Evolutionary conservation across 345 rosid species (phyloP).

Genomic region (Litchi chinensis): DNA sequence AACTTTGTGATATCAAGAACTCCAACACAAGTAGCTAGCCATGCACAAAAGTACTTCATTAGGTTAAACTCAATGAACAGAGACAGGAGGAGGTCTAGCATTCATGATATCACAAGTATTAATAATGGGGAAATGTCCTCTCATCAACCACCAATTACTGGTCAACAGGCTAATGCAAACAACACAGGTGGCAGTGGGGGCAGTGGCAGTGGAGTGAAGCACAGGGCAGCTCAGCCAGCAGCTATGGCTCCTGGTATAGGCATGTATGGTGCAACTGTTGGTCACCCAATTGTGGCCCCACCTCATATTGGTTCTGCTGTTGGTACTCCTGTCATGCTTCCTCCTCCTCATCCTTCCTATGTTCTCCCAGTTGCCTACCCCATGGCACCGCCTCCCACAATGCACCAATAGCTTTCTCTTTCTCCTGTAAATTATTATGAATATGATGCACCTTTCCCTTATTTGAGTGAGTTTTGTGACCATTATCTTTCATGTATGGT

Average conservation of each 20-base stretch:
- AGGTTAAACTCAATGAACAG: slow-evolving; percentile 80
- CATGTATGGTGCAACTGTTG: slow-evolving; percentile 73
- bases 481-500: not conserved
- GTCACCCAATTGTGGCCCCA: slow-evolving; percentile 67
- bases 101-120: slow-evolving; percentile 83
- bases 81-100: slow-evolving; percentile 88
- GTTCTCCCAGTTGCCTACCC: slow-evolving; percentile 70
- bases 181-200: slow-evolving; percentile 25
- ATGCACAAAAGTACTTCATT: slow-evolving; percentile 93
- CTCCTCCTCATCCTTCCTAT: slow-evolving; percentile 69
- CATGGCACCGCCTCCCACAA: slow-evolving; percentile 57
- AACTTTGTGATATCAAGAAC: slow-evolving; percentile 88
- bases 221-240: slow-evolving; percentile 45
- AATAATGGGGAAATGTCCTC: slow-evolving; percentile 52
- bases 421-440: not conserved
- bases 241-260: slow-evolving; percentile 56
- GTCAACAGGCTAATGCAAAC: slow-evolving; percentile 54
- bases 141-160: slow-evolving; percentile 62
- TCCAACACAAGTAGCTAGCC: slow-evolving; percentile 95
- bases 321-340: slow-evolving; percentile 94
- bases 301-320: slow-evolving; percentile 81
- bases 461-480: not conserved
- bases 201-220: slow-evolving; percentile 39
- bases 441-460: too few relatives aligned
- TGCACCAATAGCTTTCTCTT: slow-evolving; percentile 50